Conservation (phyloP, 2,329 filamentous ascomycete species). For the Botrytis fragariae region DNA sequence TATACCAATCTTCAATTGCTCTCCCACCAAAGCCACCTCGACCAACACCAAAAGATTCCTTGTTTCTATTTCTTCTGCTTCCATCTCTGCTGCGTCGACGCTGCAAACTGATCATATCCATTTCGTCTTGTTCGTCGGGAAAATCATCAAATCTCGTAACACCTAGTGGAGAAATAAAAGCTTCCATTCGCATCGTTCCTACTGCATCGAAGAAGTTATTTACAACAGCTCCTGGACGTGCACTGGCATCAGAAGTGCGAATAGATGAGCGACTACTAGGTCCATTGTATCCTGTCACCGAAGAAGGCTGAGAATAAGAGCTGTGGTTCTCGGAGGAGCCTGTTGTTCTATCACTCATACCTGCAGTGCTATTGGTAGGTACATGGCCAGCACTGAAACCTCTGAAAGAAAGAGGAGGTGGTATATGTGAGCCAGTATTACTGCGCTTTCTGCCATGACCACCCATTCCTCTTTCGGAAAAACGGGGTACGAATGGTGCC, state of each 20-base stretch:
- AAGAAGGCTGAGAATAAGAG: slow-evolving; percentile 50
- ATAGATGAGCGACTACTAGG: slow-evolving; percentile 39
- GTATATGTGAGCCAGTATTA: slow-evolving; percentile 76
- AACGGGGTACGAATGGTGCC: slow-evolving; percentile 69
- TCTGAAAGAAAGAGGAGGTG: slow-evolving; percentile 70
- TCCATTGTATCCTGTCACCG: slow-evolving; percentile 43
- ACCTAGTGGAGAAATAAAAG: slow-evolving; percentile 73
- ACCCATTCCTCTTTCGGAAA: slow-evolving; percentile 54
- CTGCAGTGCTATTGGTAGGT: slow-evolving; percentile 55
- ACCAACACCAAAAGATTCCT: slow-evolving; percentile 35
- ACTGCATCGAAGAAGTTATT: slow-evolving; percentile 76
- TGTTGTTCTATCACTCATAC: slow-evolving; percentile 53
- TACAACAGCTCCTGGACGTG: slow-evolving; percentile 35
- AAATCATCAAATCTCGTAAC: slow-evolving; percentile 34
- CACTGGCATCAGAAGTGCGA: slow-evolving; percentile 37
- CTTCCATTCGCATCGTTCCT: slow-evolving; percentile 94
- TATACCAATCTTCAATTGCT: slow-evolving; percentile 50
- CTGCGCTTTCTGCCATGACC: slow-evolving; percentile 79
- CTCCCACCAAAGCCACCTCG: slow-evolving; percentile 31
- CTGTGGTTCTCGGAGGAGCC: slow-evolving; percentile 55
- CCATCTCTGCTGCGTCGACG: slow-evolving; percentile 34
- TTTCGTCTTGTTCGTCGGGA: slow-evolving; percentile 38
- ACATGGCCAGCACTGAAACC: slow-evolving; percentile 58
- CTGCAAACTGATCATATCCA: slow-evolving; percentile 33
- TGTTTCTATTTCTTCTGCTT: slow-evolving; percentile 33